Base-by-base conservation (phyloP, 2,329 filamentous ascomycete genomes). In the Diaporthe citriasiana region DNA sequence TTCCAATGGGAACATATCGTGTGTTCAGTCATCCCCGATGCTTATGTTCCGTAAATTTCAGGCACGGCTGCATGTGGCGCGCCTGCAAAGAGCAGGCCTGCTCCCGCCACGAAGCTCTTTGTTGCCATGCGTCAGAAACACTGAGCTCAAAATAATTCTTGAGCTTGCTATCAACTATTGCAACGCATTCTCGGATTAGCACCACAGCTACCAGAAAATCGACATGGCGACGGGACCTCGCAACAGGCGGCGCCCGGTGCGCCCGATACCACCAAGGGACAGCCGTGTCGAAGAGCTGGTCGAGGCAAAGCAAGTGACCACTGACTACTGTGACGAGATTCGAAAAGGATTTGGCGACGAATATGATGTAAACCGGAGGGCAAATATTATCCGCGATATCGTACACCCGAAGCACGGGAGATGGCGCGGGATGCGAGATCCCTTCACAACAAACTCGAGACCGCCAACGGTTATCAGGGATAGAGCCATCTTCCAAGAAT, bases 381-480 rank as follows among this genome's bases (percentile, higher is more conserved):
- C 13, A 13, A 2, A 38, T 1, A 66, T 51, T 1, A 66, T 66
- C 45, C 13, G 35, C 15, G 19, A 25, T 12, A 66, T 47, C 35
- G 27, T 38, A 30, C 45, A 38, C 25, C 60, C 60, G 45, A 66
- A 38, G 45, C 60, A 51, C 9, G 60, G 45, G 30, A 35, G 45
- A 25, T 66, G 45, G 45, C 45, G 45, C n/a, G 60, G 60, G 13
- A 4, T 66, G 60, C 22, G 27, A 15, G 60, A 66, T 25, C 60
- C 60, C 22, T 38, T 38, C 30, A 17, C 3, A 22, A 19, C 17
- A 19, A 15, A 22, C 30, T 30, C 27, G 6, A 66, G 60, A 47
- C 19, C 13, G 42, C 60, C 60, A 12, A 12, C 12, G 17, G n/a
- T 66, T 13, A 1, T 17, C 1, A 51, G 60, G 45, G 4, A 13